Evolutionary conservation across 192 early-diverging fungal genomes (phyloP).

Genomic region (Neocallimastix lanati): DNA sequence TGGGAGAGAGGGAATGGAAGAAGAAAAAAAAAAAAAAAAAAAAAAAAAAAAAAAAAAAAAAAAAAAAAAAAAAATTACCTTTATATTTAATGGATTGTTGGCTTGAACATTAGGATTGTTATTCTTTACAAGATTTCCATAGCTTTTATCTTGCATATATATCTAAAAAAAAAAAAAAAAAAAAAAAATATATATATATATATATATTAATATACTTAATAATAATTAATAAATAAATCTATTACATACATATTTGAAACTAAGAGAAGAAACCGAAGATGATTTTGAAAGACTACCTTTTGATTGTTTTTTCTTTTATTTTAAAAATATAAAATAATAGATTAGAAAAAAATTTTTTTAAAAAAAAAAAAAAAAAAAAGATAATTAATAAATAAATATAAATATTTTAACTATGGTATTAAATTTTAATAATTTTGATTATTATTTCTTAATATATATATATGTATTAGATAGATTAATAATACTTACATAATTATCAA

Average conservation of each 20-base stretch:
- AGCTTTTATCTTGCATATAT: not conserved
- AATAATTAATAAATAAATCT: not conserved
- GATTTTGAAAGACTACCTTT: not conserved
- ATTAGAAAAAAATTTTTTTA: too few species aligned
- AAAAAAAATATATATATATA: not conserved
- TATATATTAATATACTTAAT: not conserved
- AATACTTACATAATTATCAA: not conserved
- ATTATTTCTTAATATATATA: too few species aligned
- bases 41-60: too few species aligned
- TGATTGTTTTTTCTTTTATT: not conserved
- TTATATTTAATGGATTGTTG: not conserved
- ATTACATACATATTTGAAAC: not conserved
- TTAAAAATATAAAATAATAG: too few species aligned
- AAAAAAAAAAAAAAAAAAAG: too few species aligned
- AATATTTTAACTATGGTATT: too few species aligned
- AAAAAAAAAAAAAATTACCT: too few species aligned
- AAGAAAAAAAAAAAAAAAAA: too few species aligned
- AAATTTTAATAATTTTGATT: too few species aligned
- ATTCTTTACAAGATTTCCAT: not conserved
- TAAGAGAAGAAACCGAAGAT: not conserved
- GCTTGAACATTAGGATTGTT: not conserved
- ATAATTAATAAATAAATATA: too few species aligned
- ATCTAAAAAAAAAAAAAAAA: not conserved
- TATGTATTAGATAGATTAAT: too few species aligned
- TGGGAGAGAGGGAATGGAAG: too few species aligned